phyloP scores from a whole-genome alignment of 2,329 filamentous ascomycete species.

The Xylariaceae sp. region DNA sequence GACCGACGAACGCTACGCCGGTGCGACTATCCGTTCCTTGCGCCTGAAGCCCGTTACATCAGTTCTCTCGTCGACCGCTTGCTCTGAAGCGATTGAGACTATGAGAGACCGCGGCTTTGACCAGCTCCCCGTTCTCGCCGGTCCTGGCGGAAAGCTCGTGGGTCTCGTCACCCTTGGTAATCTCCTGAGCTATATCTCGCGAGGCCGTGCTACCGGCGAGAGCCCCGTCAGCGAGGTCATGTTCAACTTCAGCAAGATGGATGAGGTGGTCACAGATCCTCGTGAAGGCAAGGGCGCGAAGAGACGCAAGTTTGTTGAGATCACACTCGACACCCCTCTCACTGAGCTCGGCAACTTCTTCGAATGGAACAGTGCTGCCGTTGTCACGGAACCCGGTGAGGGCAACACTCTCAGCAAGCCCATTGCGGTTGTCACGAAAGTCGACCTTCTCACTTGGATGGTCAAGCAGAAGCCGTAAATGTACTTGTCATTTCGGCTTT shows the following conservation, averaged over 20 bases:
- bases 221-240: conserved; percentile 81
- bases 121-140: conserved; percentile 82
- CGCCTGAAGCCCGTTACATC: conserved; percentile 92
- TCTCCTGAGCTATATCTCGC: conserved; percentile 82
- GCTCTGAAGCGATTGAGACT: conserved; percentile 86
- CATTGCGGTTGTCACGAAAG: conserved; percentile 89
- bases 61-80: conserved; percentile 63
- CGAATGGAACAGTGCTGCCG: conserved; percentile 94
- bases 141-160: conserved; percentile 66
- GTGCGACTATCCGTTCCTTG: conserved; percentile 74
- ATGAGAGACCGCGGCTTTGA: conserved; percentile 99
- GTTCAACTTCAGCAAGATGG: conserved; percentile 88
- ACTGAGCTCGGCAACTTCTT: conserved; percentile 84
- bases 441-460: conserved; percentile 90
- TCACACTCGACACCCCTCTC: conserved; percentile 84
- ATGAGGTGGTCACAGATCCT: conserved; percentile 87
- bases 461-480: conserved; percentile 54
- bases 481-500: background rate
- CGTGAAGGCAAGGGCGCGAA: conserved; percentile 41
- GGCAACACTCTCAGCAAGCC: conserved; percentile 61
- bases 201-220: conserved; percentile 68
- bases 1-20: conserved; percentile 62
- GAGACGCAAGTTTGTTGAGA: conserved; percentile 80
- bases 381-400: conserved; percentile 74
- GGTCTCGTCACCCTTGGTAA: conserved; percentile 94